These are phyloP conservation scores for Trametes elegans DNA, from an alignment of 768 basidiomycete species.

Conservation along the genomic window DNA sequence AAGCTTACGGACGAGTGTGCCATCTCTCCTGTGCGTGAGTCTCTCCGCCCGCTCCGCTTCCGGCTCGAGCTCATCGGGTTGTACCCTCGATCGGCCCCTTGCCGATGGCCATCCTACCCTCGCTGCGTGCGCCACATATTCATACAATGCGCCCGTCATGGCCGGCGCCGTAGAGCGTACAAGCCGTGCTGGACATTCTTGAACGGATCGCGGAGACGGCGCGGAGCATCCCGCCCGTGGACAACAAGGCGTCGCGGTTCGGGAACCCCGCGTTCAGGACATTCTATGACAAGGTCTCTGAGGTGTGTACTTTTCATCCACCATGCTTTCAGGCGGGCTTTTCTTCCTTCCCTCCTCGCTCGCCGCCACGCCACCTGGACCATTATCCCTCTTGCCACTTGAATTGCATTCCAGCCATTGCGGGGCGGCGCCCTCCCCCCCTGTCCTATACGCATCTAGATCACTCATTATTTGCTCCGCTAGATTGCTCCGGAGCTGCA, in stretches of 20 bases:
- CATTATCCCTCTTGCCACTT: too few species aligned
- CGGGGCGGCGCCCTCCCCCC: neutral
- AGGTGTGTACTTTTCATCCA: slow-evolving; percentile 43
- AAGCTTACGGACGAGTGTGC: slow-evolving; percentile 68
- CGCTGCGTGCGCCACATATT: too few species aligned
- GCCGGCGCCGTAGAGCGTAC: slow-evolving; percentile 49
- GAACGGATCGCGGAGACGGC: slow-evolving; percentile 66
- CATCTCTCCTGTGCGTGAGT: slow-evolving; percentile 55
- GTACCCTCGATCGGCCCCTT: too few species aligned
- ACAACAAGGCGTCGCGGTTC: slow-evolving; percentile 89
- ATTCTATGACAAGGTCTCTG: slow-evolving; percentile 80
- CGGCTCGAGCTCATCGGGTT: neutral
- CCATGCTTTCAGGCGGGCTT: neutral
- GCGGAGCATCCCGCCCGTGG: slow-evolving; percentile 74
- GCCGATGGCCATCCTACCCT: too few species aligned
- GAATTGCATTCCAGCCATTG: too few species aligned
- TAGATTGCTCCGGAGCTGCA: slow-evolving; percentile 58
- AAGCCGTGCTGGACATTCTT: slow-evolving; percentile 60
- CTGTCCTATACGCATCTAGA: neutral
- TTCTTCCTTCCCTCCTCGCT: neutral
- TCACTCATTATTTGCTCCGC: neutral
- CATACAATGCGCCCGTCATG: neutral
- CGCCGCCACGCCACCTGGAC: neutral
- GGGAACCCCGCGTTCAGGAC: slow-evolving; percentile 95
- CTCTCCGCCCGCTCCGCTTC: neutral